Evolutionary conservation across 192 early-diverging fungal genomes (phyloP).

Genomic region (Backusella sp.): DNA sequence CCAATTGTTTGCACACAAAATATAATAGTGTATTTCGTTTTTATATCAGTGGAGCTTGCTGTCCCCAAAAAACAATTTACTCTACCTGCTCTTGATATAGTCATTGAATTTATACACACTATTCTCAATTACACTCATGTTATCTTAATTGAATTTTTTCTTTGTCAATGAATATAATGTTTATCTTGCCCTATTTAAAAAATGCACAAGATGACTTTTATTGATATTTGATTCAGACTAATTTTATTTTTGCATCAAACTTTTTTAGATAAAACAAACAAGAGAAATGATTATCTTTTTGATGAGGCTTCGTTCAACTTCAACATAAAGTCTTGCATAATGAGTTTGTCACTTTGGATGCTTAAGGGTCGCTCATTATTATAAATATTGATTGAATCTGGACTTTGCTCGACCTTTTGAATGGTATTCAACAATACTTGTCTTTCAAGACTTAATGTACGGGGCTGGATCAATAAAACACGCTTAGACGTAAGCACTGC

Average conservation of each 20-base stretch:
- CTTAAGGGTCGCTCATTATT: background rate
- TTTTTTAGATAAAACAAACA: too few species aligned
- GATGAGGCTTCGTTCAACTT: background rate
- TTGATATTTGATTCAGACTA: background rate
- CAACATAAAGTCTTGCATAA: background rate
- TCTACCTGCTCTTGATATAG: too few species aligned
- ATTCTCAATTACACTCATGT: too few species aligned
- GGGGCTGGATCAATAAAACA: slow-evolving; percentile 72
- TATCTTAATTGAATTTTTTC: too few species aligned
- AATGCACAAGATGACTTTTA: background rate
- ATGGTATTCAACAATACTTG: slow-evolving; percentile 70
- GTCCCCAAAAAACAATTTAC: too few species aligned
- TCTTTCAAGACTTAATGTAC: slow-evolving; percentile 78
- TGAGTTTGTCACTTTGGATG: background rate
- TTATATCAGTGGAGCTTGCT: too few species aligned
- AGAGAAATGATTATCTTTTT: background rate
- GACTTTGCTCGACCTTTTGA: slow-evolving; percentile 66
- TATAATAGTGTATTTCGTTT: too few species aligned
- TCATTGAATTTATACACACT: too few species aligned
- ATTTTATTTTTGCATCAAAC: background rate
- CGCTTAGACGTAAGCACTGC: slow-evolving; percentile 79
- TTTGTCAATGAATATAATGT: background rate
- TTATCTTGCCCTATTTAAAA: background rate
- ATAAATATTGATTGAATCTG: slow-evolving; percentile 67
- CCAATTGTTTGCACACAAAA: too few species aligned